Conservation (phyloP, 345 rosid genomes). For the Eucalyptus urophylla region DNA sequence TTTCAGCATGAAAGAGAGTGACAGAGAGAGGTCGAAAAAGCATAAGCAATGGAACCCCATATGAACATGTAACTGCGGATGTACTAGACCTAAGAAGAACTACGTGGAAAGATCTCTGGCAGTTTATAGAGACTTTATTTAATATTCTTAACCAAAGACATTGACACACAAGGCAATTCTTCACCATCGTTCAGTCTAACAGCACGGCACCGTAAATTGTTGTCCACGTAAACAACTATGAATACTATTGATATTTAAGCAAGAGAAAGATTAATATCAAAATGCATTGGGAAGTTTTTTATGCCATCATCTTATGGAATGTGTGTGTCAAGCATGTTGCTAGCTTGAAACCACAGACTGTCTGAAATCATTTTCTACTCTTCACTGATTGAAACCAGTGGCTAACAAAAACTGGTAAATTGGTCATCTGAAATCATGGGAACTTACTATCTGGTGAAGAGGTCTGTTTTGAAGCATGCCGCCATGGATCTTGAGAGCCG, state of each 20-base stretch:
- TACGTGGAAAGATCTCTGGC: neutral
- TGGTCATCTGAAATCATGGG: neutral
- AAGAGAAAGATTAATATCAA: neutral
- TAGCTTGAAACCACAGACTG: neutral
- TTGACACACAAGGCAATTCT: neutral
- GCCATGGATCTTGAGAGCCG: conserved; percentile 97
- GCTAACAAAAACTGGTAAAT: neutral
- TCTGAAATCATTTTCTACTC: neutral
- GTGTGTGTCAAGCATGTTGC: neutral
- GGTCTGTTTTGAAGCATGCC: conserved; percentile 74
- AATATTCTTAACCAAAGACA: neutral
- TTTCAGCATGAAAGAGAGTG: neutral
- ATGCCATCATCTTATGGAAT: neutral
- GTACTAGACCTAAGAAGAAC: neutral
- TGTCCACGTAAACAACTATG: neutral
- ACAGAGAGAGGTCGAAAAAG: neutral
- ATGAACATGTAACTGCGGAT: neutral
- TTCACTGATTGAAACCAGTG: neutral
- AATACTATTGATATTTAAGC: neutral
- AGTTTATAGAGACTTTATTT: neutral
- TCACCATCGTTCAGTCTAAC: neutral
- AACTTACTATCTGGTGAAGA: conserved; percentile 64
- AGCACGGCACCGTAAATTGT: neutral
- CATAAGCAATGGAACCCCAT: neutral
- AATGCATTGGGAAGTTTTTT: neutral